Evolutionary conservation across 768 basidiomycete species (phyloP), one percentile per base, ranked within the genome.

Genomic region (Leccinum uliginosum): DNA sequence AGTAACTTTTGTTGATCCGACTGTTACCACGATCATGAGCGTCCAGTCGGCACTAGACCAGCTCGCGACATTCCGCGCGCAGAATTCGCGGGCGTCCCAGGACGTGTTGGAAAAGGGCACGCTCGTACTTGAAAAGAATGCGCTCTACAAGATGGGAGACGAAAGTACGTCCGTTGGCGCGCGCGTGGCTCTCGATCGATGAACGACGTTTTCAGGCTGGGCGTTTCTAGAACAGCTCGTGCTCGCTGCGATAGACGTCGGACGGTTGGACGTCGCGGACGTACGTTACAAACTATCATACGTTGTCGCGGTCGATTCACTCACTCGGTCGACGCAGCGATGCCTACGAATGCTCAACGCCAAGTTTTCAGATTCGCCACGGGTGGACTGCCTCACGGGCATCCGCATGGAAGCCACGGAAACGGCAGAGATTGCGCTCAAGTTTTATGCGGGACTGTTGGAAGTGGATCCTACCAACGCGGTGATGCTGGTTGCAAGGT

Each of bases 181-280:
- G 23, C 45, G 24, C 24, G 24, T 17, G 15, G 24, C 12, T 21
- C 43, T 2, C 21, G 30, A 30, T 21, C 19, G 3, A 26, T 47
- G 46, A 47, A 15, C n/a, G 15, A 26, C 23, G 45, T 46, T 26
- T 12, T 9, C 43, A 93, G 93, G 79, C 29, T 93, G 90, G 91
- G 79, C 80, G 11, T 85, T 90, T 59, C 71, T 91, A 8, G 94
- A 96, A 65, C 91, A 93, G 64, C 76, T 93, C 3, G 80, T 84
- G 3, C 71, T 91, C 50, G 90, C 93, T 3, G 80, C 93, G 4
- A 74, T 93, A 51, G 91, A 95, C 62, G 74, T 87, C 12, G 90
- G 87, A 26, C 76, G 85, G 52, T 57, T 84, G 24, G 85, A 89
- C 50, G 74, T 91, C 30, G 89, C 92, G 26, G 83, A 91, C 70